Evolutionary conservation across 768 basidiomycete genomes (phyloP), one percentile per base, ranked within the genome.

Genomic region (Lactarius vividus): DNA sequence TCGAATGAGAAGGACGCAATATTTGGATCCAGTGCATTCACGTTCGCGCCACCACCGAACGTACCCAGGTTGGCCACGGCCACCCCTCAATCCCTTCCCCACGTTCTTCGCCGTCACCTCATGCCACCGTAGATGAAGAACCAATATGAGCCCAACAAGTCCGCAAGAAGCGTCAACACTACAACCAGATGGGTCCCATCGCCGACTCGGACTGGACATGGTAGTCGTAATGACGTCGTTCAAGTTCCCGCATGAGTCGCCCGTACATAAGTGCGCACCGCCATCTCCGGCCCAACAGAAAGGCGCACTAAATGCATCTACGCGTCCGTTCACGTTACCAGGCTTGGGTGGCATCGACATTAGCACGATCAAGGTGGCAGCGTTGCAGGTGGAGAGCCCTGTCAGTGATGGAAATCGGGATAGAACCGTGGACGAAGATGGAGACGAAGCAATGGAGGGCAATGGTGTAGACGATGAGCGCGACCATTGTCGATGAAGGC

Each of bases 141-240:
- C 73, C 76, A 7, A 66, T 71, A 7, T 74, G 77, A 10, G 79
- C 82, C 29, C 72, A 79, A 3, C 91, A 94, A 76, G 92, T 92
- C 23, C 81, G 90, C 62, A 91, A 94, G 76, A 94, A 94, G 75
- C 81, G 91, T 65, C 88, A 85, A 66, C 83, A 89, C 16, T 80
- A 85, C 53, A 82, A 78, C 31, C 85, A 87, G 5, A 75, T 73
- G 58, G 69, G 64, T 1, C 71, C 74, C 3, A 63, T 68, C 3
- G 74, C 74, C 28, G 76, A 79, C 33, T 80, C 79, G n/a, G 72
- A 79, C 57, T 23, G 74, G 78, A 31, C 85, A 87, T 66, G 69
- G 67, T 7, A 29, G 63, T 69, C 31, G 73, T 70, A 29, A 87
- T 92, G 84, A 71, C 81, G 7, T 88, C 89, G 4, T 92, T 92